Evolutionary conservation across 83 land plant species (phyloP), one percentile per base, ranked within the genome.

Genomic region (Thuja plicata): DNA sequence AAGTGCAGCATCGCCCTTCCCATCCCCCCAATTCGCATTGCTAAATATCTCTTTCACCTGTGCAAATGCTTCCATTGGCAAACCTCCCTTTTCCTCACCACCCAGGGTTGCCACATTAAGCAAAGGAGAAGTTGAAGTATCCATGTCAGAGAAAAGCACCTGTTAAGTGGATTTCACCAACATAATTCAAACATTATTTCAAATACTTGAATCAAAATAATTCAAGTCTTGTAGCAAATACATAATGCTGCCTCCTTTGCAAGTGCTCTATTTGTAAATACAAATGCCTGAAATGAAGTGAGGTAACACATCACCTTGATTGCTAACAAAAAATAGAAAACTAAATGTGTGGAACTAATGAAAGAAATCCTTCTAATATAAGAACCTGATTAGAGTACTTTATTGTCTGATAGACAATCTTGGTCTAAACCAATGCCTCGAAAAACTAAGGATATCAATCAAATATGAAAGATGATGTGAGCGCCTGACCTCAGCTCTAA

Each of bases 121-220:
- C 41, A 91, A 84, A 50, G 94, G 89, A 41, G 95, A 90, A 62
- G 91, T 48, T 27, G 89, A 62, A 79, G 92, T 73, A 88, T 95
- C 98, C 94, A 96, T 94, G 82, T 97, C 99, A 87, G 97, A 95
- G 60, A 97, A 95, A 54, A 97, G 92, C 87, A 97, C 93, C 98
- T 97, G 92, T 73, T 87, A 32, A 84, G 80, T 87, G 12, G 73
- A 82, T 57, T 70, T 73, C 52, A 81, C 88, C n/a, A 84, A 85
- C 40, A 84, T 35, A 88, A n/a, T 85, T 41, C 54, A 50, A 27
- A 55, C 40, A 55, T 5, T 80, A 80, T 8, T 80, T 80, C 48
- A 41, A 41, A 8, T 21, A 80, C 70, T 52, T 3, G n/a, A 73
- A 60, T 86, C 40, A 45, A 83, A 43, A 83, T 83, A n/a, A 45